These are phyloP conservation scores for Selaginella tamariscina DNA, from an alignment of 75 land plant genomes.

Conservation along the genomic window DNA sequence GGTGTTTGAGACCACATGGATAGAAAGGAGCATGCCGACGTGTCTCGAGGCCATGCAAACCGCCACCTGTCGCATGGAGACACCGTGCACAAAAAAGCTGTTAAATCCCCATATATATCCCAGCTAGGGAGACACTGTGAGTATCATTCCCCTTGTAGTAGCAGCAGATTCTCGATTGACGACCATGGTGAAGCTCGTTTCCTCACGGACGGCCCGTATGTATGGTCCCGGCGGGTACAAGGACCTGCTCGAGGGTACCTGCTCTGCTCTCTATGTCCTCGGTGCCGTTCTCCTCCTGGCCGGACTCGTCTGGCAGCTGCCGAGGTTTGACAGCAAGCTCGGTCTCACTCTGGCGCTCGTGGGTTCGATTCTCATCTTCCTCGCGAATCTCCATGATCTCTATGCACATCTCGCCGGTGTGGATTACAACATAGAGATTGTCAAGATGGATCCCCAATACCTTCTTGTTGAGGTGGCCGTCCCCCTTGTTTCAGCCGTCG, in stretches of 20 bases:
- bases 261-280: constrained; percentile 49
- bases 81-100: too few species aligned
- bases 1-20: too few species aligned
- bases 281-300: constrained; percentile 35
- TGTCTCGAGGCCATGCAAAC: too few species aligned
- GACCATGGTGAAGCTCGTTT: constrained; percentile 78
- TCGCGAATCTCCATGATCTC: constrained; percentile 59
- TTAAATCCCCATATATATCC: too few species aligned
- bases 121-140: too few species aligned
- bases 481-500: constrained; percentile 39
- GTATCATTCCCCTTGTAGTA: too few species aligned
- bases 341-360: constrained; percentile 43
- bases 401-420: constrained; percentile 54
- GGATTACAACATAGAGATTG: constrained; percentile 37
- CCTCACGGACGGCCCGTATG: constrained; percentile 37
- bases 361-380: constrained; percentile 23
- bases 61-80: too few species aligned
- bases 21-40: too few species aligned
- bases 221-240: constrained; percentile 43
- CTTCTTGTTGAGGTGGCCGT: constrained; percentile 54
- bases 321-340: constrained; percentile 22
- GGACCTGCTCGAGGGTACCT: constrained; percentile 44
- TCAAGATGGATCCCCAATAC: constrained; percentile 40
- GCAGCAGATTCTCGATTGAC: too few species aligned
- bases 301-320: constrained; percentile 32